Base-by-base conservation (phyloP, 208 protist species). In the Borovskyia barvae region DNA sequence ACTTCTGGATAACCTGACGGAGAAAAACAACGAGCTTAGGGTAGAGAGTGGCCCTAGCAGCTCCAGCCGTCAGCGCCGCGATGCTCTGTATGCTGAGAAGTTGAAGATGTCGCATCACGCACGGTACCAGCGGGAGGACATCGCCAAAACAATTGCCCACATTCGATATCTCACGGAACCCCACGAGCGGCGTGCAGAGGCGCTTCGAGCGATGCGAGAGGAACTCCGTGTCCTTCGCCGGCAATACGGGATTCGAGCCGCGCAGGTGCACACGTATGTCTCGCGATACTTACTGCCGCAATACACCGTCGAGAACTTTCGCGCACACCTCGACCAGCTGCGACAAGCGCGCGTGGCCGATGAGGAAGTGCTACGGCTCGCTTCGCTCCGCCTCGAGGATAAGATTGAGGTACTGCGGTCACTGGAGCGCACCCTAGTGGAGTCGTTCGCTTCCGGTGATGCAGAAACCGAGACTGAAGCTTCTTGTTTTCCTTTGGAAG, bases 71-170 rank as follows among this genome's bases (percentile, higher is more conserved):
- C 68, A 50, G 36, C 67, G 59, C 2, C 55, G 81, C 6, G 69
- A 79, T 9, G 67, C 65, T 6, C 61, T 83, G 12, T 73, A 54
- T 1, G 55, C 52, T 15, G 80, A 86, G 54, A 68, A 72, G 54
- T 22, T 49, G 3, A 73, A 78, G 35, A 28, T 79, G 20, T 35
- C 53, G 14, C 57, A 64, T 5, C 56, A 54, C 17, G 29, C 50
- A 4, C 46, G 48, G 5, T 47, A 67, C 35, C 71, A 70, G 25
- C 55, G 56, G 15, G 62, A 48, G 12, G 47, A 59, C 28, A 24
- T 59, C 25, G 53, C 50, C 20, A 47, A 33, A 3, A 37, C 50
- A 24, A 28, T 56, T 17, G 29, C 17, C 1, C 64, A 80, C 57
- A 51, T 82, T n/a, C 52, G 62, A 19, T 46, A 47, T 15, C 46